A percentile compares a stretch with the other conserved stretches of the same genome.
Conservation (phyloP, 1,139 yeast species). For the Suhomyces bolitotheri region DNA sequence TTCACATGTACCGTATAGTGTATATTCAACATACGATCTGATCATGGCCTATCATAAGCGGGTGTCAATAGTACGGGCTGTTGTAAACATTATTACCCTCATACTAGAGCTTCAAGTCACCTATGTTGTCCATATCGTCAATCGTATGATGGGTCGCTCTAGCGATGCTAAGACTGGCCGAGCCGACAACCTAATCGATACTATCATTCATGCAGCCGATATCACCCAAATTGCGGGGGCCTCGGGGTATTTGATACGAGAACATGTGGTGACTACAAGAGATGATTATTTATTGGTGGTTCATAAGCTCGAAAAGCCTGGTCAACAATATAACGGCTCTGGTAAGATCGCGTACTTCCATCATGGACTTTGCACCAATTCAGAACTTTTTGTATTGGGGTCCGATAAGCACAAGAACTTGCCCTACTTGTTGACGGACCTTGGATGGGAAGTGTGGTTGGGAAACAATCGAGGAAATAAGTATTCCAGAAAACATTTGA, state of each 20-base stretch:
- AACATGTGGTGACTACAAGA: conserved; percentile 61
- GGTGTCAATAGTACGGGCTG: conserved; percentile 7
- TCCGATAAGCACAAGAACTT: conserved; percentile 31
- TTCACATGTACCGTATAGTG: background rate
- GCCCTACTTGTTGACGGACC: conserved; percentile 32
- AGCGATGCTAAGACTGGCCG: background rate
- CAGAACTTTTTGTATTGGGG: conserved; percentile 47
- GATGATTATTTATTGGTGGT: conserved; percentile 45
- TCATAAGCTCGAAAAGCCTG: conserved; percentile 31
- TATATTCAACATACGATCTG: too few species aligned
- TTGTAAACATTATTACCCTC: conserved; percentile 8
- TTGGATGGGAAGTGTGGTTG: conserved; percentile 40
- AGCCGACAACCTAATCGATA: background rate
- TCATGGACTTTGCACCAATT: conserved; percentile 49
- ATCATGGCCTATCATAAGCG: conserved; percentile 7
- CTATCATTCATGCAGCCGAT: conserved; percentile 40
- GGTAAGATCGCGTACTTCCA: conserved; percentile 44
- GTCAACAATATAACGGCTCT: conserved; percentile 3
- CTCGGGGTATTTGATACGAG: conserved; percentile 66
- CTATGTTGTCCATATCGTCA: conserved; percentile 3
- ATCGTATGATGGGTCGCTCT: background rate
- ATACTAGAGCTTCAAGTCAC: conserved; percentile 9
- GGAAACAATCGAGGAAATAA: conserved; percentile 42
- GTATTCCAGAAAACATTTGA: conserved; percentile 41
- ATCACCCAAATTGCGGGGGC: conserved; percentile 64